Conservation (phyloP, 2,329 filamentous ascomycete genomes). For the Ascochyta koolunga region DNA sequence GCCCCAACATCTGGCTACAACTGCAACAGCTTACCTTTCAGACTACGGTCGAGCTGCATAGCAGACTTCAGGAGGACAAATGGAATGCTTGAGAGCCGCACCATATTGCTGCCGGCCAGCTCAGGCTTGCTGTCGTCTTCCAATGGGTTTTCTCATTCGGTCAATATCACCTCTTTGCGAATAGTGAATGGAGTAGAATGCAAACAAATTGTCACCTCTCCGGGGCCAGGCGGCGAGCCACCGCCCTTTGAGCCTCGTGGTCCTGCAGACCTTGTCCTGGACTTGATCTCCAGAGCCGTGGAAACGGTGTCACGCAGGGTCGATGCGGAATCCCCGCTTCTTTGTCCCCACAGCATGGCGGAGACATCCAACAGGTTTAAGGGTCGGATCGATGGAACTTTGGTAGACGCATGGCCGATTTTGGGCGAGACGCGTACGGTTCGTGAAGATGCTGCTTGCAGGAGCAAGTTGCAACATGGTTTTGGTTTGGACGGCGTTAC, state of each 20-base stretch:
- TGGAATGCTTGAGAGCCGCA: not conserved
- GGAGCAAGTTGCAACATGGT: not conserved
- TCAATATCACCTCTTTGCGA: not conserved
- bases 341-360: conserved; percentile 9
- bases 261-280: not conserved
- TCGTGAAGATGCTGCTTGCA: not conserved
- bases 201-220: not conserved
- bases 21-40: not conserved
- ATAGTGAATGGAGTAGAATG: not conserved
- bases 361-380: not conserved
- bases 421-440: conserved; percentile 1
- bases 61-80: conserved; percentile 2
- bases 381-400: conserved; percentile 7
- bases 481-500: too few relatives aligned
- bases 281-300: conserved; percentile 13
- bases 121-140: not conserved
- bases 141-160: not conserved
- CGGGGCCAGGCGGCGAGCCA: conserved; percentile 2
- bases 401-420: conserved; percentile 3
- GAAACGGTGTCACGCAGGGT: conserved; percentile 24
- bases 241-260: conserved; percentile 1
- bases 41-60: not conserved
- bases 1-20: not conserved
- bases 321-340: conserved; percentile 26
- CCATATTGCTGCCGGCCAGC: not conserved